These are phyloP conservation scores for Xanthoparmelia taractica DNA, from an alignment of 495 filamentous ascomycete species.

Conservation along the genomic window DNA sequence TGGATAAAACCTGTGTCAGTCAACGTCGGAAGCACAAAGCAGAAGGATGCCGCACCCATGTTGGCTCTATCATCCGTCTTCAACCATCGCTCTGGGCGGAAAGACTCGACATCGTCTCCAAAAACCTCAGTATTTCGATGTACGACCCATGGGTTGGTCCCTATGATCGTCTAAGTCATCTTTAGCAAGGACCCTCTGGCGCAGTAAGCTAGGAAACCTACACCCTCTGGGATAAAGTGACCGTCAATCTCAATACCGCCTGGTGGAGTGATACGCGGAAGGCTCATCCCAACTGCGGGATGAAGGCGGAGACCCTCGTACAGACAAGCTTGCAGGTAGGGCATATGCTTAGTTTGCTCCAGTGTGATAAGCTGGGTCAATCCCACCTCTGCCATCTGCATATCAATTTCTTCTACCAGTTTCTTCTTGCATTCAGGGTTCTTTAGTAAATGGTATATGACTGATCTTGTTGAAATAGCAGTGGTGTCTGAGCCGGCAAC, in stretches of 20 bases:
- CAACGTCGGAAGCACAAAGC: neutral
- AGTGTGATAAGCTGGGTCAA: constrained; percentile 46
- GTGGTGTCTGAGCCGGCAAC: constrained; percentile 49
- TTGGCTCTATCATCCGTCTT: constrained; percentile 18
- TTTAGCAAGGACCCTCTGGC: neutral
- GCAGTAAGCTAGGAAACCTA: neutral
- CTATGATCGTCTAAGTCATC: constrained; percentile 46
- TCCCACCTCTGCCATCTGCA: constrained; percentile 36
- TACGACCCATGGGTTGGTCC: constrained; percentile 54
- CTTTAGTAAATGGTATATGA: constrained; percentile 59
- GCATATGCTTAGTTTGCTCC: constrained; percentile 47
- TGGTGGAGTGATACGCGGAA: constrained; percentile 41
- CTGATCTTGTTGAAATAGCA: constrained; percentile 51
- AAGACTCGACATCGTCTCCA: constrained; percentile 50
- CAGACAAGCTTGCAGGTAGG: constrained; percentile 57
- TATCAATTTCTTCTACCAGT: constrained; percentile 49
- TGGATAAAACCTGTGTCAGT: constrained; percentile 33
- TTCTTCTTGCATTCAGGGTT: constrained; percentile 39
- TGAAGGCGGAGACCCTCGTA: constrained; percentile 59
- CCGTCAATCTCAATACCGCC: constrained; percentile 32
- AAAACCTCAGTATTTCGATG: constrained; percentile 50
- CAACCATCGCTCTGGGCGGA: constrained; percentile 54
- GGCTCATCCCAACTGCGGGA: constrained; percentile 50
- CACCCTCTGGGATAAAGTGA: constrained; percentile 44
- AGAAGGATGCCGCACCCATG: constrained; percentile 5